Conservation (phyloP, 345 rosid genomes). For the Eutrema japonicum region DNA sequence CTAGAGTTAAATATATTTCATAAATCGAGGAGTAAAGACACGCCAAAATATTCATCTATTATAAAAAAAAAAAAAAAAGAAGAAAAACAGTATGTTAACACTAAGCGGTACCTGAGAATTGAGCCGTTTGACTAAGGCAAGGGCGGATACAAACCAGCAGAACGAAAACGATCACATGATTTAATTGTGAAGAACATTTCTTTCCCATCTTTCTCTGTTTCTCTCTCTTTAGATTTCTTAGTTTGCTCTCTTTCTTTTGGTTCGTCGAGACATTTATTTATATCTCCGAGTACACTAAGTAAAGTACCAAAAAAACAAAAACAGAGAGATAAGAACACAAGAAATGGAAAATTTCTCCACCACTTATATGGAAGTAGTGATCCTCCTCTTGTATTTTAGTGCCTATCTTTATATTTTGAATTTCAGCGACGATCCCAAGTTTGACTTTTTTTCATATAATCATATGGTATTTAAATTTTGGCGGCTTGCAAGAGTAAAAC, state of each 20-base stretch:
- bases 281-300: background rate
- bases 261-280: constrained; percentile 6
- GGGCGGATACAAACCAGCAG: background rate
- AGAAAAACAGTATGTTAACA: background rate
- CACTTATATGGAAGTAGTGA: background rate
- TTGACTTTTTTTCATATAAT: too few relatives aligned
- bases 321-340: background rate
- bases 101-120: constrained; percentile 22
- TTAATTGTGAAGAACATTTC: background rate
- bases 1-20: too few relatives aligned
- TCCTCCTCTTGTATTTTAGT: too few relatives aligned
- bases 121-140: constrained; percentile 4
- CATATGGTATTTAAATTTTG: too few relatives aligned
- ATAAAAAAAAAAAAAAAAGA: too few relatives aligned
- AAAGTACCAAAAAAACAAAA: background rate
- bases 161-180: background rate
- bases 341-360: background rate
- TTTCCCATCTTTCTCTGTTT: background rate
- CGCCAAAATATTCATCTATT: too few relatives aligned
- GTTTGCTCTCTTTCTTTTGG: background rate
- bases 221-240: background rate
- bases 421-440: too few relatives aligned
- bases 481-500: too few relatives aligned
- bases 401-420: too few relatives aligned
- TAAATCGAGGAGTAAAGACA: too few relatives aligned